These are phyloP conservation scores for Macadamia tetraphylla DNA, from an alignment of 164 flowering plant genomes.

Conservation along the genomic window DNA sequence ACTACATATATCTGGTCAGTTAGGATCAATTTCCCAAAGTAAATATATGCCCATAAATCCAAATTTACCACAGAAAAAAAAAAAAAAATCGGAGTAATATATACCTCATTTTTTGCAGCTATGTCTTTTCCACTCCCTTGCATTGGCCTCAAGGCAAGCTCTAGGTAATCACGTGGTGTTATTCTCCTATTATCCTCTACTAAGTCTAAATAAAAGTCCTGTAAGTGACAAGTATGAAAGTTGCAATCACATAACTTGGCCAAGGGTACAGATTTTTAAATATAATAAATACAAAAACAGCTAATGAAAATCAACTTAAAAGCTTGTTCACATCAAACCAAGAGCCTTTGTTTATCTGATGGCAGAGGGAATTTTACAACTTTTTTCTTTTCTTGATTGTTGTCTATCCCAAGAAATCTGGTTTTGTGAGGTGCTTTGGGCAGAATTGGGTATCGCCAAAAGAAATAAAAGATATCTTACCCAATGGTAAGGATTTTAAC, in stretches of 20 bases:
- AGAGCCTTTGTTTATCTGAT: too few species aligned
- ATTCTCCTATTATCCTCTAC: slow-evolving; percentile 80
- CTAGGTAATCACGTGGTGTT: slow-evolving; percentile 97
- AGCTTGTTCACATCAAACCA: not conserved
- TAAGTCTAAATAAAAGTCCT: slow-evolving; percentile 94
- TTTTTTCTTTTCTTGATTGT: too few species aligned
- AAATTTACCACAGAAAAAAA: not conserved
- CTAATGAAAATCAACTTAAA: not conserved
- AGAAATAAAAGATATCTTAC: too few species aligned
- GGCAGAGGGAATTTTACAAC: too few species aligned
- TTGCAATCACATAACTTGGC: not conserved
- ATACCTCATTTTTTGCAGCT: slow-evolving; percentile 89
- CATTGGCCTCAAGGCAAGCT: slow-evolving; percentile 87
- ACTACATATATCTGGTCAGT: too few species aligned
- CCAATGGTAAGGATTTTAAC: too few species aligned
- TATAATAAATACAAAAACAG: not conserved
- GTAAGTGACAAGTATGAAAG: slow-evolving; percentile 11
- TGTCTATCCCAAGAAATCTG: too few species aligned
- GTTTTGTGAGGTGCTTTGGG: too few species aligned
- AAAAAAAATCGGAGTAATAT: not conserved
- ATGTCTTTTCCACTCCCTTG: slow-evolving; percentile 75
- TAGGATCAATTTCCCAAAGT: too few species aligned
- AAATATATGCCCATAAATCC: not conserved
- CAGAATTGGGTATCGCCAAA: too few species aligned
- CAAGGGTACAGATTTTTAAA: not conserved